Base-by-base conservation (phyloP, 2,329 filamentous ascomycete genomes). In the Xylariaceae sp. region DNA sequence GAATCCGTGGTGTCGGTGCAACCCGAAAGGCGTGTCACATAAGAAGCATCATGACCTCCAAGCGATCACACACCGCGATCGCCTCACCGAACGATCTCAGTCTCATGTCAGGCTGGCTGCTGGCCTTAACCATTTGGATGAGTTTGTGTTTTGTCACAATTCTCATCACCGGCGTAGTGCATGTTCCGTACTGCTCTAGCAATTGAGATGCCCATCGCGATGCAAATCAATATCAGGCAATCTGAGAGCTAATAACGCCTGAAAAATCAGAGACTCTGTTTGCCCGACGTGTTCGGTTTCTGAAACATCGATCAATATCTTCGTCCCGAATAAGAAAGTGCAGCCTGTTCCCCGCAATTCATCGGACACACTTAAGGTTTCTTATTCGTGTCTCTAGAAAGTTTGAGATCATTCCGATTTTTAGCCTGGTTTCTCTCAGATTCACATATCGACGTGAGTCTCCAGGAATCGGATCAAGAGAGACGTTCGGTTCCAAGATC, bases 281-380 rank as follows among this genome's bases (percentile, higher is more conserved):
- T 51, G 48, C 49, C 59, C 54, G 49, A 52, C 45, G 55, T 30
- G 61, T 13, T 41, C n/a, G 50, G 18, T 18, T 57, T 15, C 59
- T 59, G 59, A 61, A 63, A 61, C 59, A 49, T 57, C n/a, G 51
- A 59, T 59, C 61, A 10, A 37, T 34, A 55, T 51, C 53, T 53
- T 41, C 51, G 56, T 57, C 13, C 59, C 41, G 51, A 48, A 53
- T 23, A 44, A 49, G 47, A 61, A 30, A 41, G 23, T 30, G 23
- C 23, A 30, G 56, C 56, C 44, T 56, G 51, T 17, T 23, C 18
- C 23, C 23, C 41, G 56, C 52, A 57, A 59, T 61, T 63, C 61
- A 37, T 41, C 9, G 41, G 11, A 13, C 8, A 44, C 39, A 37
- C 41, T 39, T 7, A 30, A 54, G 8, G 37, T 10, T 41, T 7